Conservation (phyloP, 805 yeast genomes). For the Metschnikowia vanudenii region DNA sequence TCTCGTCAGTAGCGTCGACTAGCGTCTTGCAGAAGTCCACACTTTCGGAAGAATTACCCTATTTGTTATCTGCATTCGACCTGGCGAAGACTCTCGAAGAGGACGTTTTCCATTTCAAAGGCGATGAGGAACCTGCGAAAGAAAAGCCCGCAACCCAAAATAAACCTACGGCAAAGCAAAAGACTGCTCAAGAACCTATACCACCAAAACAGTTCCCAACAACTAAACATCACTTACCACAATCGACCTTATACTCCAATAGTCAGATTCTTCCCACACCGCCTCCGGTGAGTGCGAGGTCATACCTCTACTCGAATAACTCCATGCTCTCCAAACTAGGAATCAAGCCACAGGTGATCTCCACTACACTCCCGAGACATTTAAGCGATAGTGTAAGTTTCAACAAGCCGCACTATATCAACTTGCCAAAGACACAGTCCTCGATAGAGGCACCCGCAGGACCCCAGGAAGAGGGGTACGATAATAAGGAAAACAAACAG, state of each 20-base stretch:
- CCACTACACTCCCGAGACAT: slow-evolving; percentile 26
- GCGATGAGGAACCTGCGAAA: slow-evolving; percentile 17
- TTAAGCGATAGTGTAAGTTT: slow-evolving; percentile 8
- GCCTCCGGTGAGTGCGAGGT: slow-evolving; percentile 21
- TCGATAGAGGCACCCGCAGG: neutral
- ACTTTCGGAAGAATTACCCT: slow-evolving; percentile 63
- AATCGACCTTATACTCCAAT: slow-evolving; percentile 33
- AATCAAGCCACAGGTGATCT: slow-evolving; percentile 41
- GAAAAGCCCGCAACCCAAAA: slow-evolving; percentile 1
- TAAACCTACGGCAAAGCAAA: neutral
- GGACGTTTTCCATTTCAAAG: slow-evolving; percentile 29
- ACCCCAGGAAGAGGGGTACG: neutral
- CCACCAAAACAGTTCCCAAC: slow-evolving; percentile 18
- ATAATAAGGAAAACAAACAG: slow-evolving; percentile 14
- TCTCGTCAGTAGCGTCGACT: slow-evolving; percentile 32
- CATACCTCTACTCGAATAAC: slow-evolving; percentile 35
- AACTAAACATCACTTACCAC: slow-evolving; percentile 31
- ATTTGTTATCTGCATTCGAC: slow-evolving; percentile 63
- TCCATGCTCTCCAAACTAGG: slow-evolving; percentile 40
- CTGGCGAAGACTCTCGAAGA: slow-evolving; percentile 58
- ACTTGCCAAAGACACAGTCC: neutral
- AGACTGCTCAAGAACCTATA: neutral
- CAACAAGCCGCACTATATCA: slow-evolving; percentile 3
- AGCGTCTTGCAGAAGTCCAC: slow-evolving; percentile 49
- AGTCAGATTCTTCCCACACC: slow-evolving; percentile 28